A percentile compares a stretch with the other conserved stretches of the same genome.
Evolutionary conservation across 176 grass and related monocot genomes (phyloP).

Genomic region (Carex littledalei): DNA sequence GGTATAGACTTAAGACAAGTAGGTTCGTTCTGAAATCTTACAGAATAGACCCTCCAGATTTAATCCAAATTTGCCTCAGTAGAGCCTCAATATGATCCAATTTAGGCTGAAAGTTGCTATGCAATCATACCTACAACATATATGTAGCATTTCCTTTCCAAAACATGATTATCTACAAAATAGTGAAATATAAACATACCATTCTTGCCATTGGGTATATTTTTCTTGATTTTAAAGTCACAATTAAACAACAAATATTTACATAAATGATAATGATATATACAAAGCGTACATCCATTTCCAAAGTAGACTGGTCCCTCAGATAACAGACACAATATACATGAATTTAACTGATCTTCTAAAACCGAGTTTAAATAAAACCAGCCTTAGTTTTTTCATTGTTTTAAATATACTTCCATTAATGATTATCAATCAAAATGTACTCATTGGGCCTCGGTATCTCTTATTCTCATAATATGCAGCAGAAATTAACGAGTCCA

Average conservation of each 20-base stretch:
- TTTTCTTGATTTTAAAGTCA: too few relatives aligned
- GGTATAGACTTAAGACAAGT: too few relatives aligned
- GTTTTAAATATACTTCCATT: neutral
- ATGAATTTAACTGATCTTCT: neutral
- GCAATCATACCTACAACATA: neutral
- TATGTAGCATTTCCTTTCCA: too few relatives aligned
- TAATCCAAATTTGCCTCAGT: neutral
- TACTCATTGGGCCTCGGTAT: conserved; percentile 29
- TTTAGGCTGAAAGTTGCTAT: neutral
- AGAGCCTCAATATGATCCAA: neutral
- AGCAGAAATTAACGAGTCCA: conserved; percentile 30
- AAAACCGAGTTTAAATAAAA: neutral
- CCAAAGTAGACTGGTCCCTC: neutral
- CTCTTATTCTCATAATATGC: conserved; percentile 47
- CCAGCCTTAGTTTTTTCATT: neutral
- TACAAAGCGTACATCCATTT: neutral
- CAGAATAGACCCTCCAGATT: neutral
- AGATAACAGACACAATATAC: neutral
- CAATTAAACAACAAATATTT: neutral
- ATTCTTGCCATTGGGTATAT: too few relatives aligned
- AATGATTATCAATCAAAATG: conserved; percentile 4
- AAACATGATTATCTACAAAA: too few relatives aligned
- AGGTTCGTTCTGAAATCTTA: neutral
- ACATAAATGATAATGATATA: neutral
- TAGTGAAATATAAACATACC: too few relatives aligned